Evolutionary conservation across 371 early-diverging fungal species (phyloP).

Genomic region (Gilbertella persicaria): DNA sequence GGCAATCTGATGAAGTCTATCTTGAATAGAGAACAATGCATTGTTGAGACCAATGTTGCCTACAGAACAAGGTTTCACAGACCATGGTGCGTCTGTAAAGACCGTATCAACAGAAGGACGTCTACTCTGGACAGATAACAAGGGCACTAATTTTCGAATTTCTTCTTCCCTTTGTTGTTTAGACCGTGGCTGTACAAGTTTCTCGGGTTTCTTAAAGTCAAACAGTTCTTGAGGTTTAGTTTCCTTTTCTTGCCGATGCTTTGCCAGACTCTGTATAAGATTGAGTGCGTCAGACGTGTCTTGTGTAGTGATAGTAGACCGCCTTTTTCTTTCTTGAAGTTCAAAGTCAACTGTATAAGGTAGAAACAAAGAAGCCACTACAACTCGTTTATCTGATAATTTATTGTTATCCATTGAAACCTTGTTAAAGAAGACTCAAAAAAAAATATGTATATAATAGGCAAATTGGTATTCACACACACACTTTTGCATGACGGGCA

Average conservation of each 20-base stretch:
- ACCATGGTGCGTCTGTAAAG: slow-evolving; percentile 61
- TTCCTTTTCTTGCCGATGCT: slow-evolving; percentile 25
- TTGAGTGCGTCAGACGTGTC: slow-evolving; percentile 24
- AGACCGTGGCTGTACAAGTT: slow-evolving; percentile 39
- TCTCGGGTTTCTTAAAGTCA: slow-evolving; percentile 35
- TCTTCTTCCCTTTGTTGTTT: slow-evolving; percentile 37
- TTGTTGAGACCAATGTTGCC: slow-evolving; percentile 93
- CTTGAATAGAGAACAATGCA: slow-evolving; percentile 71
- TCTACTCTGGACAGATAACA: slow-evolving; percentile 22
- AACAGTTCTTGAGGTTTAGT: slow-evolving; percentile 25
- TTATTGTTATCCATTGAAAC: no score
- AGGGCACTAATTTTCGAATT: slow-evolving; percentile 21
- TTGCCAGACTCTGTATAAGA: slow-evolving; percentile 43
- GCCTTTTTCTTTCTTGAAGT: slow-evolving; percentile 21
- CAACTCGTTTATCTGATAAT: slow-evolving; percentile 49
- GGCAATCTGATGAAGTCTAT: slow-evolving; percentile 54
- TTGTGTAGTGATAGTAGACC: neutral
- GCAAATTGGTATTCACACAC: no score
- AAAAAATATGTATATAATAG: no score
- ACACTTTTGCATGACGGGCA: no score
- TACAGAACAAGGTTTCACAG: slow-evolving; percentile 67
- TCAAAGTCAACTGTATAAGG: slow-evolving; percentile 70
- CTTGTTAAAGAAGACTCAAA: no score
- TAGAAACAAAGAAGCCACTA: slow-evolving; percentile 70
- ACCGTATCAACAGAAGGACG: slow-evolving; percentile 45